Percentiles rank a stretch among this genome's conserved stretches.
Conservation (phyloP, 108 stramenopile species). For the Aurantiochytrium sp. region DNA sequence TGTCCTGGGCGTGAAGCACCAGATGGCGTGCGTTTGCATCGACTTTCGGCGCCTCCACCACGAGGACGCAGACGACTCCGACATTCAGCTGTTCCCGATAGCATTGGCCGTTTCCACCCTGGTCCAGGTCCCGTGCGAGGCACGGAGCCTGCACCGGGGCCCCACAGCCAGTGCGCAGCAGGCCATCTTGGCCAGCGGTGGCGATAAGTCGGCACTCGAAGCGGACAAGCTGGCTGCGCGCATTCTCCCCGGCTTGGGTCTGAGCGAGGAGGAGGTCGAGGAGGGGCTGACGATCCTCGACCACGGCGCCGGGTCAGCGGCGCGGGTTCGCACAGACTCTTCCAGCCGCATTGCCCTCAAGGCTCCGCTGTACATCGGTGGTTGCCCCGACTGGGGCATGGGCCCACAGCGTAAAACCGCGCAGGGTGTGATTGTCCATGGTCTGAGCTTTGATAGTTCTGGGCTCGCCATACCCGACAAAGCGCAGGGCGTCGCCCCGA, state of each 20-base stretch:
- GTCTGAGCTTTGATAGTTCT: background rate
- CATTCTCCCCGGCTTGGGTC: background rate
- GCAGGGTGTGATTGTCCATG: background rate
- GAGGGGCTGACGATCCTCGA: background rate
- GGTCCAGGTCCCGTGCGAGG: background rate
- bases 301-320: background rate
- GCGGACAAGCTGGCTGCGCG: too few relatives aligned
- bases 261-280: background rate
- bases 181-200: background rate
- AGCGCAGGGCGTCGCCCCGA: background rate
- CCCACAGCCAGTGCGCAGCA: background rate
- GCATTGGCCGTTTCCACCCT: background rate
- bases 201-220: background rate
- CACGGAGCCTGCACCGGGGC: background rate
- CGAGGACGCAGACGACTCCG: background rate
- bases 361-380: slow-evolving; percentile 7
- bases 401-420: background rate
- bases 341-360: background rate
- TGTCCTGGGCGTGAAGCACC: background rate
- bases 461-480: background rate
- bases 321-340: background rate
- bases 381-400: slow-evolving; percentile 19
- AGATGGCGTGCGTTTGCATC: background rate
- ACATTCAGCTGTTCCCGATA: background rate
- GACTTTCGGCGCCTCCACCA: background rate